A percentile compares a stretch with the other conserved stretches of the same genome.
Evolutionary conservation across 495 filamentous ascomycete species (phyloP).

Genomic region (Evansstolkia leycettana): DNA sequence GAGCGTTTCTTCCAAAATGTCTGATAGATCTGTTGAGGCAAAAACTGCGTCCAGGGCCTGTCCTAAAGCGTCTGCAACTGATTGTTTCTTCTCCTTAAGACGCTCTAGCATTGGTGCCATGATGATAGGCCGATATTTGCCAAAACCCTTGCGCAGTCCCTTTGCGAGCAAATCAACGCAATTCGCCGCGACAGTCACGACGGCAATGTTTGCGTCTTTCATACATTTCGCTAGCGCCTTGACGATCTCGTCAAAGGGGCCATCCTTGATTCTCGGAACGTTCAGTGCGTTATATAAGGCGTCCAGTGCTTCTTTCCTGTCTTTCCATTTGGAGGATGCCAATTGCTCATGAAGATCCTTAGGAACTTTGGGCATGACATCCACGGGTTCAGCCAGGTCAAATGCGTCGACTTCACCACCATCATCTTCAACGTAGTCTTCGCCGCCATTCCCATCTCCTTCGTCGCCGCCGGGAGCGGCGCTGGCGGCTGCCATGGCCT

Average conservation of each 20-base stretch:
- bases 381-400: constrained; percentile 82
- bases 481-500: constrained; percentile 57
- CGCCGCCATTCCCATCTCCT: constrained; percentile 36
- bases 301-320: constrained; percentile 89
- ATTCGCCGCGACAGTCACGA: constrained; percentile 86
- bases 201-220: constrained; percentile 97
- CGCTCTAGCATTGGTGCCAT: constrained; percentile 85
- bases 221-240: constrained; percentile 80
- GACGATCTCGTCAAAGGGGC: constrained; percentile 72
- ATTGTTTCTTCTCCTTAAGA: constrained; percentile 91
- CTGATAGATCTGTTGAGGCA: constrained; percentile 58
- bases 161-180: constrained; percentile 89
- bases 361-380: constrained; percentile 75
- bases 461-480: constrained; percentile 43
- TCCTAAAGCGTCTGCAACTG: constrained; percentile 76
- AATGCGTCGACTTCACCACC: constrained; percentile 65
- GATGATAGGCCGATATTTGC: constrained; percentile 66
- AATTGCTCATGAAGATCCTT: constrained; percentile 71
- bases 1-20: constrained; percentile 79
- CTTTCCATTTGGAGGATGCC: constrained; percentile 92
- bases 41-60: constrained; percentile 84
- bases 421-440: constrained; percentile 56
- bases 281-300: constrained; percentile 66
- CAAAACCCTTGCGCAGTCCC: constrained; percentile 66
- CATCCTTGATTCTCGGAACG: constrained; percentile 86